Base-by-base conservation (phyloP, 176 grass and related monocot genomes). In the Eremochloa ophiuroides region DNA sequence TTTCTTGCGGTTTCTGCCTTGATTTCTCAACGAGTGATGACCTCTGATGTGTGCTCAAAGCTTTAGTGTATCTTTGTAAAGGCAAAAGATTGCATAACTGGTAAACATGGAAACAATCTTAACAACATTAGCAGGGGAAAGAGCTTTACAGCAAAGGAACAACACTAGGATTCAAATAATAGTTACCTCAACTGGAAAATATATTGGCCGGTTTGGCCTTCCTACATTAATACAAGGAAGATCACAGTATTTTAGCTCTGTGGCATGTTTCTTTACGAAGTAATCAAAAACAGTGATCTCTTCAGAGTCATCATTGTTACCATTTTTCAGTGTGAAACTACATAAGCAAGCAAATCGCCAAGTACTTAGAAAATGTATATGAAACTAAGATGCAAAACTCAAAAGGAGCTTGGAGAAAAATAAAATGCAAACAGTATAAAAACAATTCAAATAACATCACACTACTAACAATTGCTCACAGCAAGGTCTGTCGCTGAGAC, bases 31-130 rank as follows among this genome's bases (percentile, higher is more conserved):
- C 87, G 3, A 94, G 87, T 2, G 64, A 63, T 38, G 93, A 35
- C 12, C 89, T 47, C 39, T 94, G 89, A 22, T 73, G 22, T 7
- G 43, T 82, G 1, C 78, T 84, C 62, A 94, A 56, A 14, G 87
- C 71, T 26, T 87, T 94, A 22, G 75, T 94, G 31, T 94, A 94
- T 33, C 93, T 86, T 82, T 94, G 89, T 48, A 94, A 35, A 7
- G 89, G 66, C 30, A 91, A 61, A 4, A 91, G 43, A 1, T 22
- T 35, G 61, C 92, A 87, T 7, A 94, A 37, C 92, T 94, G 74
- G 31, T 66, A 85, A 81, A 18, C 33, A 56, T 31, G 26, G 39
- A 83, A 74, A 28, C n/a, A 55, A 35, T 59, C 29, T 17, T 29
- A 7, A 53, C 8, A 23, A 64, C 20, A 74, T 17, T 7, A 72